Evolutionary conservation across 768 basidiomycete genomes (phyloP).

Genomic region (Scleroderma citrinum): DNA sequence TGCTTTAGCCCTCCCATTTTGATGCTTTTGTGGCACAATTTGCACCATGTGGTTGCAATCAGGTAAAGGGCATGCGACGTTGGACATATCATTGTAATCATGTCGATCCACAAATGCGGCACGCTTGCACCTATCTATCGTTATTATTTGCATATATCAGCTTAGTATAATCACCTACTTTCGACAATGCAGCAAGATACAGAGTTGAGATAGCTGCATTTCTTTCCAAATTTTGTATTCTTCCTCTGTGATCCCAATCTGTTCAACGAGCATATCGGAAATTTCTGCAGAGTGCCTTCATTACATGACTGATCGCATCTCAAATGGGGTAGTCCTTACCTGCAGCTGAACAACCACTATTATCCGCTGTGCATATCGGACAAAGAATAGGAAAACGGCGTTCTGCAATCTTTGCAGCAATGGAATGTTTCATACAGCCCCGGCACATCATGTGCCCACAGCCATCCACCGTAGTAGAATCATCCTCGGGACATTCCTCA

Average conservation of each 20-base stretch:
- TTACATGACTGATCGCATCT: neutral
- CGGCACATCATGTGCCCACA: slow-evolving; percentile 54
- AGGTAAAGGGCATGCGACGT: slow-evolving; percentile 44
- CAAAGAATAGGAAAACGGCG: slow-evolving; percentile 56
- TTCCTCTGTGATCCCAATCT: slow-evolving; percentile 40
- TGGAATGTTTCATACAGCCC: slow-evolving; percentile 40
- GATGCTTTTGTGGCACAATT: slow-evolving; percentile 44
- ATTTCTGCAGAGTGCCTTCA: slow-evolving; percentile 28
- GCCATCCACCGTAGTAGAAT: slow-evolving; percentile 33
- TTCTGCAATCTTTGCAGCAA: slow-evolving; percentile 43
- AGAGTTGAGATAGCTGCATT: slow-evolving; percentile 41
- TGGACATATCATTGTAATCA: slow-evolving; percentile 36
- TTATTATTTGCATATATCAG: neutral
- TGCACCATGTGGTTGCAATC: slow-evolving; percentile 55
- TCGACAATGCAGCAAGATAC: slow-evolving; percentile 43
- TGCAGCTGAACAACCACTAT: slow-evolving; percentile 11
- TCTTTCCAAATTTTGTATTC: slow-evolving; percentile 39
- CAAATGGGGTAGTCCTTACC: too few species aligned
- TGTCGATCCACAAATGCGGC: slow-evolving; percentile 45
- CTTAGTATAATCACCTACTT: slow-evolving; percentile 29
- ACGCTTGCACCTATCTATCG: slow-evolving; percentile 40
- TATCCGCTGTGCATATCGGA: slow-evolving; percentile 44
- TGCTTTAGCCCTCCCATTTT: slow-evolving; percentile 36
- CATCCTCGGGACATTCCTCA: slow-evolving; percentile 41
- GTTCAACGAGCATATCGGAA: slow-evolving; percentile 33